phyloP scores from a whole-genome alignment of 257 asterid genomes.

The Salvia rosmarinus region DNA sequence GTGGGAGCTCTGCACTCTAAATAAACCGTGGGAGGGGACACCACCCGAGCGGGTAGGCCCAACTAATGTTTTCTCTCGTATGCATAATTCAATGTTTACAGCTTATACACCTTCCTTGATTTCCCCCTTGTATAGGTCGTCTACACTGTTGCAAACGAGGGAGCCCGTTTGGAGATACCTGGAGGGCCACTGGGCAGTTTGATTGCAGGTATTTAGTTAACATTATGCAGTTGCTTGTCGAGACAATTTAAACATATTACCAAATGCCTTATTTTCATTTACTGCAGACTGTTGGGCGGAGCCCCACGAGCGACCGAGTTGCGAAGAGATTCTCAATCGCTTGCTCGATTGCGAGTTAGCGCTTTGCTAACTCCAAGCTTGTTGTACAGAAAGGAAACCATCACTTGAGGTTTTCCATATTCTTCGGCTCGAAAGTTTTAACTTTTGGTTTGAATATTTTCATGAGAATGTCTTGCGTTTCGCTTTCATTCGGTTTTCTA shows the following conservation, averaged over 20 bases:
- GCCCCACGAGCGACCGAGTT: constrained; percentile 74
- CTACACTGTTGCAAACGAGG: constrained; percentile 64
- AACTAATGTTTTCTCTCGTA: neutral
- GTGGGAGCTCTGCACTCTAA: constrained; percentile 95
- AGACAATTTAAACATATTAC: neutral
- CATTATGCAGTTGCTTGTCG: neutral
- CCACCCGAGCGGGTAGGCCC: constrained; percentile 84
- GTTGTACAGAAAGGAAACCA: constrained; percentile 31
- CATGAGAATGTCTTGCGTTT: neutral
- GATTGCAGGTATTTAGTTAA: constrained; percentile 57
- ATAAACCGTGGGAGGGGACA: constrained; percentile 87
- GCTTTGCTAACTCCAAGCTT: constrained; percentile 48
- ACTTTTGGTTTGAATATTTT: constrained; percentile 42
- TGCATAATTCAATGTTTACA: neutral
- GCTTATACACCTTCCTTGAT: neutral
- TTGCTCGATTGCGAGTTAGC: constrained; percentile 78
- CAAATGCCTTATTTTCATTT: neutral
- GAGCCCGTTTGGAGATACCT: constrained; percentile 81
- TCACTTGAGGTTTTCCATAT: constrained; percentile 52
- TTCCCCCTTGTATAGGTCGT: constrained; percentile 63
- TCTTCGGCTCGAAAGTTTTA: constrained; percentile 49
- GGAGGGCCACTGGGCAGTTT: constrained; percentile 84
- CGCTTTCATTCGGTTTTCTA: neutral
- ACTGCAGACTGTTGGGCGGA: constrained; percentile 86
- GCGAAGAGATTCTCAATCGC: constrained; percentile 76